Conservation (phyloP, 2,329 filamentous ascomycete genomes). For the Graphium sp. region DNA sequence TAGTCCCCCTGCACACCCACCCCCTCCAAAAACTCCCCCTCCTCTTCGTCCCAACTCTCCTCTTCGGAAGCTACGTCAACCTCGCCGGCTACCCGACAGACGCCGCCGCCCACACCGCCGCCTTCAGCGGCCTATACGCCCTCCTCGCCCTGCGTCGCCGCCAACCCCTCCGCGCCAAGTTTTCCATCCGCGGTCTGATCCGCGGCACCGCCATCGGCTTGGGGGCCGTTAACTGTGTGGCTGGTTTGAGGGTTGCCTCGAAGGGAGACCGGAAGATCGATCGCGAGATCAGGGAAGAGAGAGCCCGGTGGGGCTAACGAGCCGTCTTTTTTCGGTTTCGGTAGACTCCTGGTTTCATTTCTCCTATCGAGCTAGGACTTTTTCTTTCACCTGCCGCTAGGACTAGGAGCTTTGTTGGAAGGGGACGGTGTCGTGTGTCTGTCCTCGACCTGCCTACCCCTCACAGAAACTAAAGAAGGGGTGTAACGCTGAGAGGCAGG, state of each 20-base stretch:
- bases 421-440: too few species aligned
- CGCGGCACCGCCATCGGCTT: slow-evolving; percentile 31
- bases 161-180: slow-evolving; percentile 19
- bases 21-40: slow-evolving; percentile 33
- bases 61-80: slow-evolving; percentile 42
- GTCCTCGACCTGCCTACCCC: too few species aligned
- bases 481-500: too few species aligned
- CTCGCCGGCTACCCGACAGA: slow-evolving; percentile 41
- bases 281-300: slow-evolving; percentile 25
- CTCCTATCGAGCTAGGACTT: too few species aligned
- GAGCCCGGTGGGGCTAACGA: slow-evolving; percentile 40
- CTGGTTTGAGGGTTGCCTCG: slow-evolving; percentile 33
- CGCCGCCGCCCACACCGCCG: slow-evolving; percentile 35
- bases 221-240: slow-evolving; percentile 27
- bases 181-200: slow-evolving; percentile 31
- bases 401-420: too few species aligned
- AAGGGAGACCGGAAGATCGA: slow-evolving; percentile 32
- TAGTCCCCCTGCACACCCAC: slow-evolving; percentile 36
- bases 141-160: slow-evolving; percentile 33
- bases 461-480: too few species aligned
- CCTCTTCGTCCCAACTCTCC: slow-evolving; percentile 30
- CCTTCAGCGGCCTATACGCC: slow-evolving; percentile 40
- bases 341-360: too few species aligned
- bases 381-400: too few species aligned
- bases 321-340: too few species aligned